phyloP scores from a whole-genome alignment of 306 rosid species.

The Cucumis sativus region DNA sequence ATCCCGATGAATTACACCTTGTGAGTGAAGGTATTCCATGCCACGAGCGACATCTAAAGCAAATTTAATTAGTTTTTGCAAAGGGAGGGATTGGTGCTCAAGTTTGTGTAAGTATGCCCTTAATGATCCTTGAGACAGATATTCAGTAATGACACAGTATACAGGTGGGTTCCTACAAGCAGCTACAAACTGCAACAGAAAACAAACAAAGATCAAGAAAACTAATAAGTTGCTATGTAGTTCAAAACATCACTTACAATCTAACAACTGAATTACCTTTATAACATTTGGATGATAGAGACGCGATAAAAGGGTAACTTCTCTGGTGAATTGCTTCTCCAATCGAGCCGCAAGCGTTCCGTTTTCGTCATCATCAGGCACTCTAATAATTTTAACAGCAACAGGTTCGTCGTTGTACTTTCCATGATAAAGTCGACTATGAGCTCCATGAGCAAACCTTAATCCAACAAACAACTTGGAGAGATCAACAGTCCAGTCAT shows the following conservation, averaged over 20 bases:
- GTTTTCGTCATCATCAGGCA: slow-evolving; percentile 65
- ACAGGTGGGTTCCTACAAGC: slow-evolving; percentile 78
- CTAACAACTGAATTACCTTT: slow-evolving; percentile 35
- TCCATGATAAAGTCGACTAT: slow-evolving; percentile 90
- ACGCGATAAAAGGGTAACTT: slow-evolving; percentile 70
- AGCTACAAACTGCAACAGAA: slow-evolving; percentile 58
- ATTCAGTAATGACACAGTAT: slow-evolving; percentile 76
- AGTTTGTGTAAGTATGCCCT: slow-evolving; percentile 76
- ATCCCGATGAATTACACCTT: slow-evolving; percentile 81
- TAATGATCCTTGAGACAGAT: slow-evolving; percentile 70
- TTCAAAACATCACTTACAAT: not conserved
- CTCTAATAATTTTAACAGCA: slow-evolving; percentile 72
- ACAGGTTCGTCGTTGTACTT: slow-evolving; percentile 58
- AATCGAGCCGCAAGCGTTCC: slow-evolving; percentile 48
- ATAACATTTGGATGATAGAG: slow-evolving; percentile 69
- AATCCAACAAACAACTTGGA: slow-evolving; percentile 67
- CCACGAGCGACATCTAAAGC: slow-evolving; percentile 84
- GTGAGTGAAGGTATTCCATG: slow-evolving; percentile 85
- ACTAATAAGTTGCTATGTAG: not conserved
- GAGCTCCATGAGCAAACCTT: slow-evolving; percentile 96
- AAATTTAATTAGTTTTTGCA: slow-evolving; percentile 34
- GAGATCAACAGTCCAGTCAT: slow-evolving; percentile 67
- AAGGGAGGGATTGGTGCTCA: slow-evolving; percentile 42
- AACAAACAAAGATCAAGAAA: slow-evolving; percentile 17
- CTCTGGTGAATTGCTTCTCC: slow-evolving; percentile 68